These are phyloP conservation scores for Coleophoma eucalyptorum DNA, from an alignment of 2,329 filamentous ascomycete species.

Conservation along the genomic window DNA sequence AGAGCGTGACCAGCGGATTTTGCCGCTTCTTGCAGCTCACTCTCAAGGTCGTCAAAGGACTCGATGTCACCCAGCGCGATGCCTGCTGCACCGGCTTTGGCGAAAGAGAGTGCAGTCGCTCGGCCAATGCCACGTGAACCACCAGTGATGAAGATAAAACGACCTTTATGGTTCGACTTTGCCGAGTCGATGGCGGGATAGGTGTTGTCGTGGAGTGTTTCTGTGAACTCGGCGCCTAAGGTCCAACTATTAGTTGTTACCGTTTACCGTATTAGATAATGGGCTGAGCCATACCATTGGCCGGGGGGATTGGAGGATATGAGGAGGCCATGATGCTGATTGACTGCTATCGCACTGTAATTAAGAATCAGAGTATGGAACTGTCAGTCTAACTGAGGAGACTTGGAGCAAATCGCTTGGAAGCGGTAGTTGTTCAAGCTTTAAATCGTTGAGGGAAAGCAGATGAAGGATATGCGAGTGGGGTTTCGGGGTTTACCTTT, in stretches of 20 bases:
- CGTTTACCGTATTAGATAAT: no score
- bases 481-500: no score
- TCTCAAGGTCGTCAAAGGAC: slow-evolving; percentile 23
- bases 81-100: slow-evolving; percentile 41
- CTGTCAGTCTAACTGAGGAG: no score
- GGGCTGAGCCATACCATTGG: no score
- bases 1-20: slow-evolving; percentile 17
- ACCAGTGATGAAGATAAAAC: slow-evolving; percentile 45
- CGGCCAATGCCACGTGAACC: slow-evolving; percentile 49
- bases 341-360: no score
- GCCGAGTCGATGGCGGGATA: slow-evolving; percentile 44
- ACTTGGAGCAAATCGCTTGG: no score
- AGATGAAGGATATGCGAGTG: no score
- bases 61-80: slow-evolving; percentile 50
- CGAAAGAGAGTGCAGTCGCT: slow-evolving; percentile 47
- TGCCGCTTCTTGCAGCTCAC: slow-evolving; percentile 31
- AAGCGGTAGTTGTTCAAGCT: no score
- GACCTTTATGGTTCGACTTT: slow-evolving; percentile 32
- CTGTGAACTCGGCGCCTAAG: not conserved
- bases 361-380: no score
- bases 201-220: slow-evolving; percentile 35
- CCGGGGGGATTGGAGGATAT: no score
- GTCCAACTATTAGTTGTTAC: not conserved
- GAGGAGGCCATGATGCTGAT: no score
- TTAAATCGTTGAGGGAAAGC: no score